Base-by-base conservation (phyloP, 768 basidiomycete genomes). In the Collybia mongolica region DNA sequence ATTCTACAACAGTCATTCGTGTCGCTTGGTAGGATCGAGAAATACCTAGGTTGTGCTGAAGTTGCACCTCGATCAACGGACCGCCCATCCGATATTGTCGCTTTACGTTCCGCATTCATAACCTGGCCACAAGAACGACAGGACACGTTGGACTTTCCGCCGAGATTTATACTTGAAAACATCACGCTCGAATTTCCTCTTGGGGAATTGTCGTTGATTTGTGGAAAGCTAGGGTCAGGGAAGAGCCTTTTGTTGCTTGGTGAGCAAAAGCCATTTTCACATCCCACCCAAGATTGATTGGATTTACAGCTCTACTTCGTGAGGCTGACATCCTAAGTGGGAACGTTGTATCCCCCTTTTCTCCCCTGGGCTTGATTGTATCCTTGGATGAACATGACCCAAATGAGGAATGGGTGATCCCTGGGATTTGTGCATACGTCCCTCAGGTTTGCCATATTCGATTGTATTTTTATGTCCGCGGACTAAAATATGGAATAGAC, bases 201-300 rank as follows among this genome's bases (percentile, higher is more conserved):
- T 11, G 89, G 89, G 20, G 80, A 89, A 65, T 72, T 96, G 22
- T 86, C 89, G 1, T 75, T 97, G 12, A 79, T 97, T n/a, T 94
- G 92, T 60, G 94, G 94, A 1, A 91, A 93, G 61, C 74, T 96
- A 7, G 93, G 92, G 2, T 88, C 88, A 15, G 93, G 94, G 20
- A 97, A 96, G 71, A 90, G 92, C 0, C 70, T 97, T 5, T 64
- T 96, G 24, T 69, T 96, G 17, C 74, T 88, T 29, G 78, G 88
- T 79, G 54, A 17, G 61, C 60, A 6, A 41, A 14, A 28, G 9
- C 18, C 18, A 20, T 22, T 18, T 39, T 24, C 35, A 18, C 20
- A 20, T 22, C 36, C 20, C 12, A 18, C 49, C 60, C 57, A 14
- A 59, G 45, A 11, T 41, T 18, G 43, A 32, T 32, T 23, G 17